These are phyloP conservation scores for Amanita muscaria DNA, from an alignment of 768 basidiomycete species.

Conservation along the genomic window DNA sequence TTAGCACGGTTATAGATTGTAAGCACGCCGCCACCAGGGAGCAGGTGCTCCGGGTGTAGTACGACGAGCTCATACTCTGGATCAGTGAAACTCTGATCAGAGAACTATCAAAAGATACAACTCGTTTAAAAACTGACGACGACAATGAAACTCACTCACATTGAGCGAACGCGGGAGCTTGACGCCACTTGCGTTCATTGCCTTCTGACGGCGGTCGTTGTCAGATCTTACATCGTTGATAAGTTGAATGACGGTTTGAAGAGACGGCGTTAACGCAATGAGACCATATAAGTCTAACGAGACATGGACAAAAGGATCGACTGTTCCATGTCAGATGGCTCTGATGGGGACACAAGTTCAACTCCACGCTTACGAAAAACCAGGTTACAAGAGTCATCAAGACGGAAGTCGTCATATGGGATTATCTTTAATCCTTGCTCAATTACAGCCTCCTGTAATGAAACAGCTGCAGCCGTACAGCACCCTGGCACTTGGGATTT, in stretches of 20 bases:
- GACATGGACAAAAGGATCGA: constrained; percentile 12
- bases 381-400: constrained; percentile 15
- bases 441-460: constrained; percentile 10
- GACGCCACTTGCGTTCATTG: constrained; percentile 10
- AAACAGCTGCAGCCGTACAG: constrained; percentile 7
- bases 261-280: constrained; percentile 14
- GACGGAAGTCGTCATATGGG: constrained; percentile 10
- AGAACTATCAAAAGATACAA: constrained; percentile 12
- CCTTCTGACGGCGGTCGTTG: constrained; percentile 12
- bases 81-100: constrained; percentile 9
- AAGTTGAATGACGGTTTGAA: constrained; percentile 12
- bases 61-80: constrained; percentile 14
- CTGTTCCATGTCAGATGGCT: constrained; percentile 12
- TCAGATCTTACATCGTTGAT: constrained; percentile 14
- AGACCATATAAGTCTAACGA: constrained; percentile 14
- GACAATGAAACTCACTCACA: constrained; percentile 10
- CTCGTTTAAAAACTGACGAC: constrained; percentile 9
- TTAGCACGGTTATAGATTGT: constrained; percentile 10
- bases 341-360: background rate
- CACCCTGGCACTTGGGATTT: constrained; percentile 6
- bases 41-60: constrained; percentile 16
- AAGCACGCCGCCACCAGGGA: constrained; percentile 13
- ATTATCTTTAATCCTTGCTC: constrained; percentile 10
- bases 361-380: constrained; percentile 13
- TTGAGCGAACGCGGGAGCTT: constrained; percentile 7